A percentile compares a stretch with the other conserved stretches of the same genome.
Conservation (phyloP, 75 land plant species). For the Pinus taeda region DNA sequence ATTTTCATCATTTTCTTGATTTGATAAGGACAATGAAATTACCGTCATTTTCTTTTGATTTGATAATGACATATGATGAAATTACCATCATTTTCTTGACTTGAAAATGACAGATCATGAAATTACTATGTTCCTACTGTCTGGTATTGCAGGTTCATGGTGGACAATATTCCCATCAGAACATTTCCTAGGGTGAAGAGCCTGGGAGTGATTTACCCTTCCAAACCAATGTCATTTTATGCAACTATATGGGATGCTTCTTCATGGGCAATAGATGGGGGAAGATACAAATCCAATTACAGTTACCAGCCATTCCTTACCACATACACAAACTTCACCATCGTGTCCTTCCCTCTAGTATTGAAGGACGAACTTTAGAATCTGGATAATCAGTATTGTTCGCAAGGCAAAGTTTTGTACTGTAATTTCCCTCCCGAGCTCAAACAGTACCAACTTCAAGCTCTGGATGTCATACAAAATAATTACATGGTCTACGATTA, state of each 20-base stretch:
- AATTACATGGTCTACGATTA: slow-evolving; percentile 34
- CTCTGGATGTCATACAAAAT: slow-evolving; percentile 18
- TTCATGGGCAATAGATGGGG: slow-evolving; percentile 45
- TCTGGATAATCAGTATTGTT: background rate
- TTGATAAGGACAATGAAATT: too few species aligned
- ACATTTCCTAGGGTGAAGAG: background rate
- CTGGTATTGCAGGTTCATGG: slow-evolving; percentile 12
- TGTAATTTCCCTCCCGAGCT: background rate
- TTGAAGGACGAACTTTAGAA: background rate
- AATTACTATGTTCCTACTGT: slow-evolving; percentile 14
- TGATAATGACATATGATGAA: too few species aligned
- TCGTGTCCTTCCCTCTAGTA: slow-evolving; percentile 19
- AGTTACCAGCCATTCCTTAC: slow-evolving; percentile 37
- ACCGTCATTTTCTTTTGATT: too few species aligned
- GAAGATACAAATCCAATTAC: slow-evolving; percentile 37
- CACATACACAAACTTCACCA: slow-evolving; percentile 23
- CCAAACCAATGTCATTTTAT: slow-evolving; percentile 30
- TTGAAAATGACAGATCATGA: too few species aligned
- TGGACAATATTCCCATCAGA: slow-evolving; percentile 3
- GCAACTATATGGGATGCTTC: slow-evolving; percentile 61
- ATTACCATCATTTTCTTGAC: too few species aligned
- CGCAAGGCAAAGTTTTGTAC: background rate
- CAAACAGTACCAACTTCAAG: slow-evolving; percentile 11
- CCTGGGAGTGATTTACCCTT: background rate
- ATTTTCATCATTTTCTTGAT: too few species aligned